Base-by-base conservation (phyloP, 202 grass and related monocot genomes). In the Panicum hallii region DNA sequence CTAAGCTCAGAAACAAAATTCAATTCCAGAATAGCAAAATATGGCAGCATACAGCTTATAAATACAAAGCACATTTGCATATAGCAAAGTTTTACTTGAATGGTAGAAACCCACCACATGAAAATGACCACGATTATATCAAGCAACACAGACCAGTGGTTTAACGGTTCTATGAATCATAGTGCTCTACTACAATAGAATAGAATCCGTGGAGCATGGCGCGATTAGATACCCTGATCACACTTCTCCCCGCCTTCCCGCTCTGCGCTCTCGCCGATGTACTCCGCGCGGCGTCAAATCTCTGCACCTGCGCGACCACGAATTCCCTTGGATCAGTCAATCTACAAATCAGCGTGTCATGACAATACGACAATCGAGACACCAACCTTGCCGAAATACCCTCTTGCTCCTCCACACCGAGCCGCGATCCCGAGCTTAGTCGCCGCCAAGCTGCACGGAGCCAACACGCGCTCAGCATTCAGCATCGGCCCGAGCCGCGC, bases 171-270 rank as follows among this genome's bases (percentile, higher is more conserved):
- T 14, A 47, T 5, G 47, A 84, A 58, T 32, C 58, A 5, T 34
- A 61, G 16, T 3, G 52, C 36, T n/a, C 53, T 16, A 63, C 20
- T 16, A 23, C 20, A 3, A 44, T 14, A 49, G 47, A 49, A 49
- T 50, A 26, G 14, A 49, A 57, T 41, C 20, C 54, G 17, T 84
- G 64, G 17, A 70, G 47, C 15, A 38, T 61, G 12, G 11, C 20
- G 41, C 7, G 63, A 77, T 7, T 34, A 68, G n/a, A 67, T 94
- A 97, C 94, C 94, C 94, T 76, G 3, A 91, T 82, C 32, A 89
- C 54, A 40, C 79, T 89, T 47, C 75, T 83, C 54, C 81, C 83
- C 74, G 78, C 72, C 64, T 90, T 93, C 42, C 70, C 79, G 16
- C 78, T 63, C 73, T 91, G 87, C 22, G 75, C 83, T 77, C 79